Percentiles rank a stretch among this genome's conserved stretches.
These are phyloP conservation scores for Baorangia bicolor DNA, from an alignment of 768 basidiomycete species.

Conservation along the genomic window DNA sequence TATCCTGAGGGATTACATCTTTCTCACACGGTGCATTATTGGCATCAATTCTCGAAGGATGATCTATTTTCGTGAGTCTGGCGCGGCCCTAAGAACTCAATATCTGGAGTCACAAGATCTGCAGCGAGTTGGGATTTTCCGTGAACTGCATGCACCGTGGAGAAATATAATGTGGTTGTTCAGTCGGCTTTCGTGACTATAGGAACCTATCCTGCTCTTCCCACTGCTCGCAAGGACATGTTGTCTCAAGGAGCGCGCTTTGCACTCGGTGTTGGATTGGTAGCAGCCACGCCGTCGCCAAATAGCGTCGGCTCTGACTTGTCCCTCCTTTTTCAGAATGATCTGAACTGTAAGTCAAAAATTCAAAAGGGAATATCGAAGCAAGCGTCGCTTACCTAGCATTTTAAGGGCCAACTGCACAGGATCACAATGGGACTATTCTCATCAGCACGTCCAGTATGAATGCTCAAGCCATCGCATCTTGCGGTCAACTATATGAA, in stretches of 20 bases:
- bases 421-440: slow-evolving; percentile 4
- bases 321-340: slow-evolving; percentile 10
- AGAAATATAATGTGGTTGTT: neutral
- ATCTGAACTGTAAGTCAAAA: slow-evolving; percentile 9
- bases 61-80: neutral
- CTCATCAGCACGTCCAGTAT: neutral
- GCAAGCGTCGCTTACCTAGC: neutral
- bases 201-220: neutral
- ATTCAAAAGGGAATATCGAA: neutral
- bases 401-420: slow-evolving; percentile 3
- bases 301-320: slow-evolving; percentile 4
- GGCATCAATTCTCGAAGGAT: neutral
- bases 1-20: too few species aligned
- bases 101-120: neutral
- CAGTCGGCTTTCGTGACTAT: neutral
- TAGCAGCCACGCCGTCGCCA: slow-evolving; percentile 1
- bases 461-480: slow-evolving; percentile 1
- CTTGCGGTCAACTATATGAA: slow-evolving; percentile 9
- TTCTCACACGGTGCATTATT: neutral
- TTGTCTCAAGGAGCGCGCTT: neutral
- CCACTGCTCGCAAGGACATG: neutral
- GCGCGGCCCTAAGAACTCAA: neutral
- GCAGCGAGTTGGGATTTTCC: neutral
- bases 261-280: neutral
- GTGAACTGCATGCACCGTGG: neutral